phyloP scores from a whole-genome alignment of 192 early-diverging fungal genomes.

The Coemansia sp. region DNA sequence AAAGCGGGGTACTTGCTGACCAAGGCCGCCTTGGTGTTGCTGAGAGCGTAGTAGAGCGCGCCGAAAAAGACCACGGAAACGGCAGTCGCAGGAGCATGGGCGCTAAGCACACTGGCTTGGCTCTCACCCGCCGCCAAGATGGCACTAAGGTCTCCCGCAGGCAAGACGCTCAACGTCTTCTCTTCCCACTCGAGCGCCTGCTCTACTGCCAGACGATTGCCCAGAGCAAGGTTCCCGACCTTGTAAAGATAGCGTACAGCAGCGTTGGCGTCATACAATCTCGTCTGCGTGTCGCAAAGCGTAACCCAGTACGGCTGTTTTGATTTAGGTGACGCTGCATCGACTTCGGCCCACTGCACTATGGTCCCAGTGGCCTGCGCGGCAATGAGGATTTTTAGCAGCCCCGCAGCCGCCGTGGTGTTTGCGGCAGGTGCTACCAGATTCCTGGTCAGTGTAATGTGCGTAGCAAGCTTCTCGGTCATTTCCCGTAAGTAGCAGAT shows the following conservation, averaged over 20 bases:
- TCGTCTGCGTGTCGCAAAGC: constrained; percentile 21
- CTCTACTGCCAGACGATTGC: constrained; percentile 38
- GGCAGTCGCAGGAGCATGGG: constrained; percentile 13
- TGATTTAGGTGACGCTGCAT: constrained; percentile 25
- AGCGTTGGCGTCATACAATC: constrained; percentile 54
- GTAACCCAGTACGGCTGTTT: constrained; percentile 43
- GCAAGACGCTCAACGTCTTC: constrained; percentile 33
- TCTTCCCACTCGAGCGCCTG: constrained; percentile 55
- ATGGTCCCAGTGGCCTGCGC: constrained; percentile 32
- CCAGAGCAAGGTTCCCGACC: constrained; percentile 22
- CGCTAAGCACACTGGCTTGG: constrained; percentile 12
- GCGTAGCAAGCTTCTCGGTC: constrained; percentile 5
- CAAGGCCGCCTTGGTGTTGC: constrained; percentile 21
- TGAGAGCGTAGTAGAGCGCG: constrained; percentile 41
- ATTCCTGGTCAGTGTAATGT: constrained; percentile 37
- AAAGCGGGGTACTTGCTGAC: constrained; percentile 26
- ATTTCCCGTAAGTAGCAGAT: constrained; percentile 7
- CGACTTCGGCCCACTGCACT: constrained; percentile 23
- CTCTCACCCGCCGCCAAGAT: constrained; percentile 25
- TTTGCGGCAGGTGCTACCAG: constrained; percentile 40
- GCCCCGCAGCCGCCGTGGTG: constrained; percentile 47
- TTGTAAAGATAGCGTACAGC: constrained; percentile 46
- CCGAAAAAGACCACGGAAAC: constrained; percentile 43
- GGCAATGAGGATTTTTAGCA: constrained; percentile 52
- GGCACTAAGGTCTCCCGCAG: constrained; percentile 28